A percentile compares a stretch with the other conserved stretches of the same genome.
phyloP scores from a whole-genome alignment of 768 basidiomycete genomes.

The Kwoniella bestiolae region DNA sequence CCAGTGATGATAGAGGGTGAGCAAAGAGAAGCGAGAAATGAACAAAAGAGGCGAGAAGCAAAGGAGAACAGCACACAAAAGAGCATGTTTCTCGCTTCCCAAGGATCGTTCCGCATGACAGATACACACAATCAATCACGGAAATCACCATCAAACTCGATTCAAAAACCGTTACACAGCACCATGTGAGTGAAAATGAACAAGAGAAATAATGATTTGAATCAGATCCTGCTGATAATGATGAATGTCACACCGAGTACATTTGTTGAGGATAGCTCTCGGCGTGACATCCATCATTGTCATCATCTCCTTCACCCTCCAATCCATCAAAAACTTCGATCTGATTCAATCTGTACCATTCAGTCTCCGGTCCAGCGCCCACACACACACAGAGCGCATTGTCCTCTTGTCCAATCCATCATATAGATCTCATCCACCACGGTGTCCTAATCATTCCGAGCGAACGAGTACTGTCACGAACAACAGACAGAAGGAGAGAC shows the following conservation, averaged over 20 bases:
- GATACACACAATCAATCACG: not conserved
- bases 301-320: too few species aligned
- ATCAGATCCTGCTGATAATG: not conserved
- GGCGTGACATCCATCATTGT: not conserved
- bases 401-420: not conserved
- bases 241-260: not conserved
- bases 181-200: too few species aligned
- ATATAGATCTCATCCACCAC: not conserved
- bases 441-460: conserved; percentile 12
- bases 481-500: too few species aligned
- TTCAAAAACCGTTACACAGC: not conserved
- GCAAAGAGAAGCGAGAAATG: not conserved
- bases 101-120: not conserved
- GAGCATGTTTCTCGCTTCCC: not conserved
- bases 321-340: not conserved
- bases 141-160: not conserved
- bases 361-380: not conserved
- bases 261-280: not conserved
- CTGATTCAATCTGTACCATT: not conserved
- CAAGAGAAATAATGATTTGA: not conserved
- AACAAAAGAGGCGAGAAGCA: not conserved
- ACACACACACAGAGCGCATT: not conserved
- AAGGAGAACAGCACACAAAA: not conserved
- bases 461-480: too few species aligned
- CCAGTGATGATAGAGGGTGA: not conserved